Evolutionary conservation across 306 rosid genomes (phyloP).

Genomic region (Malus domestica): ASM211411v1 NC_041790.1:5503501-5504000

Average conservation of each 20-base stretch:
- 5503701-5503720: conserved; percentile 54
- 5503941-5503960: conserved; percentile 71
- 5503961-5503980: conserved; percentile 52
- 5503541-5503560: conserved; percentile 73
- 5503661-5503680: neutral
- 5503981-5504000: conserved; percentile 38
- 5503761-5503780: conserved; percentile 73
- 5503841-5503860: neutral
- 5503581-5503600: conserved; percentile 84
- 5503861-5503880: neutral
- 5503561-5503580: conserved; percentile 85
- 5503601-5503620: conserved; percentile 65
- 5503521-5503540: conserved; percentile 43
- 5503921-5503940: conserved; percentile 62
- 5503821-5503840: neutral
- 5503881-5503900: conserved; percentile 48
- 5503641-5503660: neutral
- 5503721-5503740: conserved; percentile 52
- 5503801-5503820: conserved; percentile 5
- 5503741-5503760: conserved; percentile 79
- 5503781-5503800: conserved; percentile 76
- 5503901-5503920: conserved; percentile 79
- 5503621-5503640: neutral
- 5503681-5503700: conserved; percentile 9
- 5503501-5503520: neutral